These are phyloP conservation scores for Kurtzmaniella quercitrusa DNA, from an alignment of 1,139 yeast genomes.

Conservation along the genomic window DNA sequence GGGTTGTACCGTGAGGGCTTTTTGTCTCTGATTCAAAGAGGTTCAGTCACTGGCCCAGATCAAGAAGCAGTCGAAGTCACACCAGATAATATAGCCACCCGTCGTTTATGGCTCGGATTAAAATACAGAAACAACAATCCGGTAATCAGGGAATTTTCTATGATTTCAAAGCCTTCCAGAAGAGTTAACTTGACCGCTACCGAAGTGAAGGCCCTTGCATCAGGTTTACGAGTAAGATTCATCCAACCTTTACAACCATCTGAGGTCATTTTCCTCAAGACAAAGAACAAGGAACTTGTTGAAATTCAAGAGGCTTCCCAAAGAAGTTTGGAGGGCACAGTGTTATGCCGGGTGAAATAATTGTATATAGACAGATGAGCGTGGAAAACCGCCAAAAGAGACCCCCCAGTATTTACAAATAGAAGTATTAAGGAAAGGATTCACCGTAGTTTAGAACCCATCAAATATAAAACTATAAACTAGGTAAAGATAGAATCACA, in stretches of 20 bases:
- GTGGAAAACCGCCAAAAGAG: neutral
- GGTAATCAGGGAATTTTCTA: slow-evolving; percentile 65
- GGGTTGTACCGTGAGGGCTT: slow-evolving; percentile 91
- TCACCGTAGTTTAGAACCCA: neutral
- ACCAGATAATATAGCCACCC: slow-evolving; percentile 78
- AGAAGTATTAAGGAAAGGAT: neutral
- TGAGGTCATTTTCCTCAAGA: slow-evolving; percentile 71
- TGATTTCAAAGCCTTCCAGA: slow-evolving; percentile 84
- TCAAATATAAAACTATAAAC: neutral
- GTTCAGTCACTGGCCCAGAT: slow-evolving; percentile 91
- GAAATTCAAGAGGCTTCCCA: slow-evolving; percentile 84
- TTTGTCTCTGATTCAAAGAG: slow-evolving; percentile 77
- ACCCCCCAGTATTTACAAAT: too few relatives aligned
- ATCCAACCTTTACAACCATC: slow-evolving; percentile 86
- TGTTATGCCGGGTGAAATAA: slow-evolving; percentile 73
- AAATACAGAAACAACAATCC: slow-evolving; percentile 82
- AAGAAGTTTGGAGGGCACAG: slow-evolving; percentile 69
- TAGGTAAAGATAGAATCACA: too few relatives aligned
- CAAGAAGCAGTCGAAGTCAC: slow-evolving; percentile 70
- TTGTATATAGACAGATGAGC: slow-evolving; percentile 7
- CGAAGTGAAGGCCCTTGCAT: slow-evolving; percentile 70
- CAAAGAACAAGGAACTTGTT: slow-evolving; percentile 51
- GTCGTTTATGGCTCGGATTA: slow-evolving; percentile 88
- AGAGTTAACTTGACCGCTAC: slow-evolving; percentile 58
- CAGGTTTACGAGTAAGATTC: slow-evolving; percentile 71